Base-by-base conservation (phyloP, 352 stramenopile species). In the Phytophthora quininea region DNA sequence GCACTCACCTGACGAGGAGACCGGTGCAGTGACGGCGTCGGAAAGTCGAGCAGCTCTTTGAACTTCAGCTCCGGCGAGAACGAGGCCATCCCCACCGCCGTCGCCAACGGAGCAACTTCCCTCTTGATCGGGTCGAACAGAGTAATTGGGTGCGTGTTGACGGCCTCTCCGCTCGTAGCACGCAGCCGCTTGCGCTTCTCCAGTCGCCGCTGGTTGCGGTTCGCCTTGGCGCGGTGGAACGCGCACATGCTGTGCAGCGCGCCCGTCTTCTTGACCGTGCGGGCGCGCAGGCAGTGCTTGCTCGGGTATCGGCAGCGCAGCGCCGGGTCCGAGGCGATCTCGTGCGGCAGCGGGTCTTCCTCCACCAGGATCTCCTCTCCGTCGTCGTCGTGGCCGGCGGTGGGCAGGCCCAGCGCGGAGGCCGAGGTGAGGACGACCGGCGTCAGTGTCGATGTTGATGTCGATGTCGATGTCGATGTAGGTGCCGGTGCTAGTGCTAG, bases 211-310 rank as follows among this genome's bases (percentile, higher is more conserved):
- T 91, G 80, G 58, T 83, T 84, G 27, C 76, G 67, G 57, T 89
- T 91, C 45, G 83, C 83, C 54, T 80, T 84, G 37, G 67, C 59
- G 42, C 83, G 78, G 59, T 91, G 83, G 46, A 83, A 74, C 30
- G 86, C 76, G 54, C 83, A 91, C 43, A 89, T 73, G 27, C 71
- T 79, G 62, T 91, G 83, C 15, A 89, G 64, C 45, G 79, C 74
- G 33, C 83, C 80, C 35, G 85, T 87, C 54, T 74, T 80, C 74
- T 91, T 89, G 56, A 82, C 49, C n/a, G 80, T 82, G 52, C 83
- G 83, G 24, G 62, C 47, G 59, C 85, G 74, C 35, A 79, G 61
- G 58, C 83, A 89, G 50, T 79, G 68, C 60, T 82, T 86, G 69
- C 75, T 87, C 37, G 74, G 71, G 56, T 89, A 89, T 7, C 70